Evolutionary conservation across 208 protist genomes (phyloP).

Genomic region (Porcisia hertigi): DNA sequence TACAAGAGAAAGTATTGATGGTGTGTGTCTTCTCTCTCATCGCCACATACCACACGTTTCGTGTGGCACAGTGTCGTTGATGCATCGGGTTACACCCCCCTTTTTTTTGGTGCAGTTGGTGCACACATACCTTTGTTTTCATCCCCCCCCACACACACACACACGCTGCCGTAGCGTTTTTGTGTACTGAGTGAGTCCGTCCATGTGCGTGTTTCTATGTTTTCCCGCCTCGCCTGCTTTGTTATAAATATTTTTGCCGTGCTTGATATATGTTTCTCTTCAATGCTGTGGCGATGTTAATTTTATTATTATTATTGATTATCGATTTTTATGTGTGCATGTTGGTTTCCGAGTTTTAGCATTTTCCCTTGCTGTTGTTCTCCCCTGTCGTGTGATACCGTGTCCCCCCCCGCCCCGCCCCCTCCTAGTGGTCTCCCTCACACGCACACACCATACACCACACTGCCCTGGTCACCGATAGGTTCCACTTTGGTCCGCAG

Average conservation of each 20-base stretch:
- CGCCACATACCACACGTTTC: background rate
- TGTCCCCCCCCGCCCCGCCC: background rate
- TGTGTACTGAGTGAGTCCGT: background rate
- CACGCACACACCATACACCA: no score
- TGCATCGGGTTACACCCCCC: background rate
- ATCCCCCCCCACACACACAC: background rate
- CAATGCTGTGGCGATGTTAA: no score
- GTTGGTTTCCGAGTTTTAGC: background rate
- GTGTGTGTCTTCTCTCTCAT: background rate
- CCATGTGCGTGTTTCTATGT: background rate
- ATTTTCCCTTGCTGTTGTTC: background rate
- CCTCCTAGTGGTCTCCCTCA: background rate
- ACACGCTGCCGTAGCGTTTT: background rate
- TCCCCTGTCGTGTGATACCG: background rate
- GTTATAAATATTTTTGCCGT: background rate
- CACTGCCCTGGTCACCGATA: no score
- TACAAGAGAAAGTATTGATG: constrained; percentile 28
- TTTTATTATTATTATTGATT: background rate
- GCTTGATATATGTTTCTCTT: background rate
- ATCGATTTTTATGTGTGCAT: background rate
- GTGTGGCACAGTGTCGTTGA: background rate
- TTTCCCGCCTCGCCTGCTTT: background rate
- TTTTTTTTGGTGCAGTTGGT: background rate
- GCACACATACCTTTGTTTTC: background rate
- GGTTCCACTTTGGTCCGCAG: background rate